Evolutionary conservation across 164 flowering plant species (phyloP).

Genomic region (Platanus orientalis): DNA sequence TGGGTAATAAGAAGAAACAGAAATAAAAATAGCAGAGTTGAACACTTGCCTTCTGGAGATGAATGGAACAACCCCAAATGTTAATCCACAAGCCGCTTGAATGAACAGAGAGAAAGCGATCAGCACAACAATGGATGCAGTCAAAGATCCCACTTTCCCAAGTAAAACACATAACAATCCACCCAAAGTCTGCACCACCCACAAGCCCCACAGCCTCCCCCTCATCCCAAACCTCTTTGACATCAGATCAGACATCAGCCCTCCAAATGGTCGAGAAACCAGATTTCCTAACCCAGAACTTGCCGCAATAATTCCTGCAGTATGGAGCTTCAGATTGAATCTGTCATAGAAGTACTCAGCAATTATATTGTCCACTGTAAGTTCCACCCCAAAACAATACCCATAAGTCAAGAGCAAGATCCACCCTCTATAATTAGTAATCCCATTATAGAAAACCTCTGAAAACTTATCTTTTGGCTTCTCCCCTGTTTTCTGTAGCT

Average conservation of each 20-base stretch:
- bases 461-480: constrained; percentile 57
- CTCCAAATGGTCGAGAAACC: constrained; percentile 71
- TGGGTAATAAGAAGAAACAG: not conserved
- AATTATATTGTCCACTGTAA: constrained; percentile 77
- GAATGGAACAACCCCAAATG: constrained; percentile 88
- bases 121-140: constrained; percentile 56
- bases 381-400: constrained; percentile 83
- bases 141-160: constrained; percentile 50
- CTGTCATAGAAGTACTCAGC: constrained; percentile 81
- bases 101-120: constrained; percentile 66
- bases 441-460: constrained; percentile 44
- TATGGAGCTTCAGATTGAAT: constrained; percentile 70
- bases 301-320: constrained; percentile 83
- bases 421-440: constrained; percentile 82
- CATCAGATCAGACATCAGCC: constrained; percentile 58
- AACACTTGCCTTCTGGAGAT: constrained; percentile 67
- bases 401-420: constrained; percentile 77
- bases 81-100: constrained; percentile 87
- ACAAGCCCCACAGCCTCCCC: constrained; percentile 78
- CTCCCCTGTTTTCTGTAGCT: constrained; percentile 51
- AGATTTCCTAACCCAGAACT: constrained; percentile 74
- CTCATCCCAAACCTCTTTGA: constrained; percentile 79
- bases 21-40: not conserved
- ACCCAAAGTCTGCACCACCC: constrained; percentile 67
- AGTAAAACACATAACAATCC: constrained; percentile 68